Percentiles rank a stretch among this genome's conserved stretches.
phyloP scores from a whole-genome alignment of 352 stramenopile genomes.

The Globisporangium acanthophoron region DNA sequence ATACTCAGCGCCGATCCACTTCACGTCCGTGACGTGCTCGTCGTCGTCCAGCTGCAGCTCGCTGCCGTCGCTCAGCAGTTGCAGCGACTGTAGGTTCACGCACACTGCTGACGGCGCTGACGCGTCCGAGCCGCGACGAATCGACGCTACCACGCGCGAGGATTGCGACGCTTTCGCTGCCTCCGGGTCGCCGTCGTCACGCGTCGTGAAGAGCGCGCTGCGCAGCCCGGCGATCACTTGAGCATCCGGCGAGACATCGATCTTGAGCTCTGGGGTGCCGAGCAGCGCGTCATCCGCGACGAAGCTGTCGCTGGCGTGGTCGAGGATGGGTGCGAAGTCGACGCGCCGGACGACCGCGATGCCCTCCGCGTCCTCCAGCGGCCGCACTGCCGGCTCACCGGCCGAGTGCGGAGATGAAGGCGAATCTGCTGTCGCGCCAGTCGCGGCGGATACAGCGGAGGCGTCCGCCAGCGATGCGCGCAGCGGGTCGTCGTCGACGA shows the following conservation, averaged over 20 bases:
- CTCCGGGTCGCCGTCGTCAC: conserved; percentile 14
- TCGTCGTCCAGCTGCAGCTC: conserved; percentile 32
- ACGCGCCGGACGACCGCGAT: conserved; percentile 20
- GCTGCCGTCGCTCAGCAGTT: conserved; percentile 24
- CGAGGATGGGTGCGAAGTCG: conserved; percentile 19
- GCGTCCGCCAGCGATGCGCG: background rate
- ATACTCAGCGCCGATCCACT: conserved; percentile 58
- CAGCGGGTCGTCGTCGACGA: background rate
- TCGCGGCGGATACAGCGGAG: background rate
- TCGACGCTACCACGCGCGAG: background rate
- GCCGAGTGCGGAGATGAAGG: no score
- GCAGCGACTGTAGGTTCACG: conserved; percentile 13
- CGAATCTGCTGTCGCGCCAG: background rate
- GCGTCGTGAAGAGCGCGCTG: conserved; percentile 26
- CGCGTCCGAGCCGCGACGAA: background rate
- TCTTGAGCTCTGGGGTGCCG: conserved; percentile 29
- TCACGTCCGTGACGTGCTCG: conserved; percentile 51
- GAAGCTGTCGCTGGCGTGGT: background rate
- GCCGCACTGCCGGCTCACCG: background rate
- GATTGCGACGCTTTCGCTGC: conserved; percentile 5
- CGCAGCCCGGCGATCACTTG: conserved; percentile 42
- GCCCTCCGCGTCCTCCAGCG: conserved; percentile 6
- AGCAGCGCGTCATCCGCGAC: conserved; percentile 26
- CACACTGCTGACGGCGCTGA: background rate
- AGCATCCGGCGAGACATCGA: conserved; percentile 49